Percentiles rank a stretch among this genome's conserved stretches.
Evolutionary conservation across 2,329 filamentous ascomycete species (phyloP).

Genomic region (Epichloe sp.): DNA sequence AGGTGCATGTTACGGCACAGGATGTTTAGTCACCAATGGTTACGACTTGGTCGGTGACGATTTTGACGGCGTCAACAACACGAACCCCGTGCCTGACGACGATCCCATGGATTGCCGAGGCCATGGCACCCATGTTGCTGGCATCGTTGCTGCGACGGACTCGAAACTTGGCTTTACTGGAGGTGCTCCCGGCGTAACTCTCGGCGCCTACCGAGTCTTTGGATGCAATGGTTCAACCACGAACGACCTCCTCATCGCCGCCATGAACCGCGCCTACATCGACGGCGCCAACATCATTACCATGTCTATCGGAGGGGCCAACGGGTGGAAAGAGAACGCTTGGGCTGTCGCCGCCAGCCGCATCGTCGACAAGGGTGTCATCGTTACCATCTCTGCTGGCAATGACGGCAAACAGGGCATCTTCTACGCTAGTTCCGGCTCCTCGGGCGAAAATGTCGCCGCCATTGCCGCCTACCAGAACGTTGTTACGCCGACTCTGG

Average conservation of each 20-base stretch:
- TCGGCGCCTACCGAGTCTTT: slow-evolving; percentile 4
- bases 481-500: slow-evolving; percentile 8
- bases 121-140: slow-evolving; percentile 14
- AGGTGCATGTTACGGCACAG: slow-evolving; percentile 44
- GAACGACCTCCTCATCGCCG: slow-evolving; percentile 36
- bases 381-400: slow-evolving; percentile 6
- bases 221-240: slow-evolving; percentile 14
- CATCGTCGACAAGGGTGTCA: no score
- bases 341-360: no score
- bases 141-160: slow-evolving; percentile 13
- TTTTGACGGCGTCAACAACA: slow-evolving; percentile 3
- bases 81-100: slow-evolving; percentile 7
- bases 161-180: slow-evolving; percentile 3
- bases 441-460: slow-evolving; percentile 5
- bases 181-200: slow-evolving; percentile 2
- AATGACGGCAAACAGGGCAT: slow-evolving; percentile 16
- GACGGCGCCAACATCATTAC: slow-evolving; percentile 25
- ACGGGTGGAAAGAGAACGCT: background rate
- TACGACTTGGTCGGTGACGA: slow-evolving; percentile 15
- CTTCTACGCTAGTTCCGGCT: slow-evolving; percentile 5
- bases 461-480: slow-evolving; percentile 10
- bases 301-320: slow-evolving; percentile 10
- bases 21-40: slow-evolving; percentile 23
- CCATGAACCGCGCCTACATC: slow-evolving; percentile 40
- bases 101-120: slow-evolving; percentile 10